These are phyloP conservation scores for Coemansia sp. DNA, from an alignment of 192 early-diverging fungal genomes.

Conservation along the genomic window DNA sequence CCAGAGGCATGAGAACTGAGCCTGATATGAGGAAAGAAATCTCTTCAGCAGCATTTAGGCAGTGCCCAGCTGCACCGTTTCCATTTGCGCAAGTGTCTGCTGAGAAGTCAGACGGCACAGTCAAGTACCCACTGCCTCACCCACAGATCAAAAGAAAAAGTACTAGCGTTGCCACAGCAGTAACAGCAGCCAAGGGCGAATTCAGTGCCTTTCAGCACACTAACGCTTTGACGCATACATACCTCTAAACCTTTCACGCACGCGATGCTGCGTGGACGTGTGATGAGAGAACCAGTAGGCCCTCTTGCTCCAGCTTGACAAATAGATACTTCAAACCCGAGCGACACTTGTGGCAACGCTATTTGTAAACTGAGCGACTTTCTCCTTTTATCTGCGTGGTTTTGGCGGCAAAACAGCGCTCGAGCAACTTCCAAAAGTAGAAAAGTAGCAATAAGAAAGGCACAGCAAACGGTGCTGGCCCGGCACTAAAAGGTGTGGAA, in stretches of 20 bases:
- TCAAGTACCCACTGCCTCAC: neutral
- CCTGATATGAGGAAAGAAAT: slow-evolving; percentile 3
- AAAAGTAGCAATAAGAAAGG: neutral
- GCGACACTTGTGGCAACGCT: slow-evolving; percentile 1
- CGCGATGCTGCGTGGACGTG: slow-evolving; percentile 13
- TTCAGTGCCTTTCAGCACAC: neutral
- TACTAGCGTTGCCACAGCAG: slow-evolving; percentile 13
- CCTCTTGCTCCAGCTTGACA: slow-evolving; percentile 15
- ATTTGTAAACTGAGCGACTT: neutral
- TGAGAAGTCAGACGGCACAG: neutral
- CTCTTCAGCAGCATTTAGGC: no score
- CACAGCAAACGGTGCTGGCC: slow-evolving; percentile 1
- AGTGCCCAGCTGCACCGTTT: neutral
- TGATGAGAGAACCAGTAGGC: slow-evolving; percentile 8
- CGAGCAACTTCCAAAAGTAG: neutral
- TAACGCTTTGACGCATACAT: neutral
- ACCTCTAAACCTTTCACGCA: slow-evolving; percentile 20
- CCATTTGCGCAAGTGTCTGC: neutral
- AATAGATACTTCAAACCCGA: neutral
- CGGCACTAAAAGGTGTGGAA: neutral
- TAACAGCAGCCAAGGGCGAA: slow-evolving; percentile 7
- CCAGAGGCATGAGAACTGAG: slow-evolving; percentile 1
- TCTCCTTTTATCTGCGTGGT: neutral
- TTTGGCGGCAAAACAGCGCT: neutral
- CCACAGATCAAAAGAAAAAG: neutral